Base-by-base conservation (phyloP, 495 filamentous ascomycete genomes). In the Penicillium antarcticum region DNA sequence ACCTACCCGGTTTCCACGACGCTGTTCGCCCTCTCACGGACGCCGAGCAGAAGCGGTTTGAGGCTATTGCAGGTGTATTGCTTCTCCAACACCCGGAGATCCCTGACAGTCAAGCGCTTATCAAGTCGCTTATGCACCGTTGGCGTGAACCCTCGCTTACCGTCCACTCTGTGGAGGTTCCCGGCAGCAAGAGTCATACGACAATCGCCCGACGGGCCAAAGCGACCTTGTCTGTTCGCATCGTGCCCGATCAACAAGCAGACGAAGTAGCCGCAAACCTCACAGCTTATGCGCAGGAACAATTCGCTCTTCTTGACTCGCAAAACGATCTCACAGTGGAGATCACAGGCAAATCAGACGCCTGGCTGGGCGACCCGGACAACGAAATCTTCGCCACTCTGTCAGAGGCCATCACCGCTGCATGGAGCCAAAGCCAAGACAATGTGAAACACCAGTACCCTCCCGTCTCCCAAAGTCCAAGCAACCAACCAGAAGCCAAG, bases 101-200 rank as follows among this genome's bases (percentile, higher is more conserved):
- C 17, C 80, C 84, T 3, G 82, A 89, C 12, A 69, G 84, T 5
- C 80, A 87, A 4, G 76, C 75, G 5, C 75, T 96, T 21, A 88
- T 89, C 48, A 76, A 81, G 21, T 91, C 84, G 16, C 76, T 98
- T 13, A 95, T 95, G 86, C 85, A 89, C 26, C 82, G 91, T 52
- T 98, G 94, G 94, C 87, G 91, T n/a, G 91, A 96, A 61, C 89
- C 95, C 0, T 92, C 92, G 16, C 75, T 97, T 21, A 97, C 94
- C 0, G 85, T 97, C 38, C 95, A 97, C 63, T 87, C 91, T 18
- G 85, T 96, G 63, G 89, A 94, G 53, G 92, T 95, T 0, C 74
- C 74, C 1, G 68, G 70, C 2, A 72, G 55, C 58, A 77, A 71
- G 42, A 72, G 64, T 48, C 92, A 91, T 9, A 87, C 89, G 3